Conservation (phyloP, 768 basidiomycete species). For the Mycena leptocephala region DNA sequence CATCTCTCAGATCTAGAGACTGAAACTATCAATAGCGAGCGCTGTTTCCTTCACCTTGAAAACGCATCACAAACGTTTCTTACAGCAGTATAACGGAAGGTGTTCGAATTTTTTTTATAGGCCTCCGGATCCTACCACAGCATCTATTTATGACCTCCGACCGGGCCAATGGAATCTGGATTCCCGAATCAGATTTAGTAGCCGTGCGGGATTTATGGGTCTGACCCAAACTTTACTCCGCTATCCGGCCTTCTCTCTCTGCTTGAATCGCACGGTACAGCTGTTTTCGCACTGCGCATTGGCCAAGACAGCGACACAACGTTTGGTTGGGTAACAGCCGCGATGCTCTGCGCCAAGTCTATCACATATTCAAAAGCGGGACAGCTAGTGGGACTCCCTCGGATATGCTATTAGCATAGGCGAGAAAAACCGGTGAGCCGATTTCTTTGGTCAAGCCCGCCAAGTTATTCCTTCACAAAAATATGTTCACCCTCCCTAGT, state of each 20-base stretch:
- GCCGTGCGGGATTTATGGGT: neutral
- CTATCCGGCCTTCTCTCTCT: no score
- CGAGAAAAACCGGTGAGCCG: neutral
- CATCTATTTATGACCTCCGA: neutral
- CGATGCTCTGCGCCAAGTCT: neutral
- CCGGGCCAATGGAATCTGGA: neutral
- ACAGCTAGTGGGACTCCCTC: neutral
- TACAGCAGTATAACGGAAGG: neutral
- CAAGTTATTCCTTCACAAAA: neutral
- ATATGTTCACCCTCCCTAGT: neutral
- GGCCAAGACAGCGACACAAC: neutral
- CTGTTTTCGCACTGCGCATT: constrained; percentile 15
- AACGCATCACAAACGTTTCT: no score
- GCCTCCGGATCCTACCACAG: neutral
- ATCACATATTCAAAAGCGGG: neutral
- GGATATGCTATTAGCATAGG: neutral
- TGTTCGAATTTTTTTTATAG: neutral
- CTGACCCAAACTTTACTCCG: neutral
- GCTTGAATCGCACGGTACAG: neutral
- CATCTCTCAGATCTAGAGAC: no score
- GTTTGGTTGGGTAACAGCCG: neutral
- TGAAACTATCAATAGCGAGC: no score
- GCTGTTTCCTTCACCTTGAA: no score
- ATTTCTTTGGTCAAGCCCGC: constrained; percentile 1
- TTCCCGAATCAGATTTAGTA: neutral